A percentile compares a stretch with the other conserved stretches of the same genome.
phyloP scores from a whole-genome alignment of 106 monocot species.

The Posidonia australis region DNA sequence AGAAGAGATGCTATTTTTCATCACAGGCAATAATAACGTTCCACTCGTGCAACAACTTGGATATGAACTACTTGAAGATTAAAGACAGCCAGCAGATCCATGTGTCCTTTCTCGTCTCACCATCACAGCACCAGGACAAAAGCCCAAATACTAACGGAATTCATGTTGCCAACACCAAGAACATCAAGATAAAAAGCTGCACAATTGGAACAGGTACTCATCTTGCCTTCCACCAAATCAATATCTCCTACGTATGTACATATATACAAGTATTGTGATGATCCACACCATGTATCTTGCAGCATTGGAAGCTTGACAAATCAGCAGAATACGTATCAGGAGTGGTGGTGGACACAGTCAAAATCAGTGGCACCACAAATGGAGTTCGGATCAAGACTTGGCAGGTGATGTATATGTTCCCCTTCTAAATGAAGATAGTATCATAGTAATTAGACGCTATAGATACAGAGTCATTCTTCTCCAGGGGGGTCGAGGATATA shows the following conservation, averaged over 20 bases:
- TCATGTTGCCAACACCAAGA: slow-evolving; percentile 40
- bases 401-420: slow-evolving; percentile 56
- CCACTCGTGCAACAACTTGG: slow-evolving; percentile 35
- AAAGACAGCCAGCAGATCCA: slow-evolving; percentile 79
- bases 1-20: too few species aligned
- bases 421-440: too few species aligned
- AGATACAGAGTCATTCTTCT: not conserved
- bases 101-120: slow-evolving; percentile 29
- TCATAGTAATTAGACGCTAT: not conserved
- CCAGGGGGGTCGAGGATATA: too few species aligned
- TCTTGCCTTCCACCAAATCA: too few species aligned
- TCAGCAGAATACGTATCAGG: slow-evolving; percentile 37
- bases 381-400: slow-evolving; percentile 87
- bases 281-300: not conserved
- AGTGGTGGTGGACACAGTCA: slow-evolving; percentile 45
- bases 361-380: slow-evolving; percentile 39
- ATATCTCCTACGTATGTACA: not conserved
- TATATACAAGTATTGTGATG: not conserved
- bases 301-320: slow-evolving; percentile 71
- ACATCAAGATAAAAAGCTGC: slow-evolving; percentile 37
- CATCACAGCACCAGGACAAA: slow-evolving; percentile 31
- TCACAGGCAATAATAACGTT: slow-evolving; percentile 57
- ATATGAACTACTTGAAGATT: slow-evolving; percentile 31
- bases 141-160: slow-evolving; percentile 92
- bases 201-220: slow-evolving; percentile 54